Evolutionary conservation across 139 green algal species (phyloP).

Genomic region (Limnomonas spitsbergensis): DNA sequence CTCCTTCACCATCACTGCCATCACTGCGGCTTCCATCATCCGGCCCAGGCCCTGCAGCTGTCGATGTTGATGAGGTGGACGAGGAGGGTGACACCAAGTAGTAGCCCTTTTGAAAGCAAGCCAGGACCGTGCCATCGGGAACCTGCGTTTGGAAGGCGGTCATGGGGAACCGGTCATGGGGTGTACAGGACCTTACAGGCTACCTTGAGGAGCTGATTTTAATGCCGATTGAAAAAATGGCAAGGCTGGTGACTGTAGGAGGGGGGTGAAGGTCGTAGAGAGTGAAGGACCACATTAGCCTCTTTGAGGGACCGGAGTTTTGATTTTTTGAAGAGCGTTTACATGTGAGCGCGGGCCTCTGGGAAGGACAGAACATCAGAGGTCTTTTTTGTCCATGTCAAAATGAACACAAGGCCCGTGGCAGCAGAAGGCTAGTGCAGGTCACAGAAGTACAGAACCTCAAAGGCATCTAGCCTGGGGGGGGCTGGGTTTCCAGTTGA

Average conservation of each 20-base stretch:
- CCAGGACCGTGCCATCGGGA: conserved; percentile 29
- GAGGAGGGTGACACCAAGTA: conserved; percentile 2
- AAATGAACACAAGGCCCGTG: too few relatives aligned
- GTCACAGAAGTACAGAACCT: too few relatives aligned
- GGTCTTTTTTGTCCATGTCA: too few relatives aligned
- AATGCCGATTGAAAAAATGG: background rate
- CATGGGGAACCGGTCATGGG: background rate
- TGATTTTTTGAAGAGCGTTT: too few relatives aligned
- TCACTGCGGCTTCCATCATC: background rate
- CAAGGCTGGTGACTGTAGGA: background rate
- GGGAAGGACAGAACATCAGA: too few relatives aligned
- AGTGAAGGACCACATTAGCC: background rate
- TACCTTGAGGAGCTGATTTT: background rate
- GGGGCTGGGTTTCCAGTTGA: too few relatives aligned
- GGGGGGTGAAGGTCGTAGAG: too few relatives aligned
- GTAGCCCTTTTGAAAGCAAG: conserved; percentile 37
- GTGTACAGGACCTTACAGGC: background rate
- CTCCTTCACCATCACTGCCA: background rate
- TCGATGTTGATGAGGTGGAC: background rate
- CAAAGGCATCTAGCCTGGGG: too few relatives aligned
- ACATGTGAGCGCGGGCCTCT: too few relatives aligned
- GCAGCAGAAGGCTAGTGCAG: too few relatives aligned
- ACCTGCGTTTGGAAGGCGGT: conserved; percentile 1
- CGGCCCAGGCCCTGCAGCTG: background rate
- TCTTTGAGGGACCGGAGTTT: background rate